Percentiles rank a stretch among this genome's conserved stretches.
phyloP scores from a whole-genome alignment of 495 filamentous ascomycete species.

The Penicillium crystallinum region DNA sequence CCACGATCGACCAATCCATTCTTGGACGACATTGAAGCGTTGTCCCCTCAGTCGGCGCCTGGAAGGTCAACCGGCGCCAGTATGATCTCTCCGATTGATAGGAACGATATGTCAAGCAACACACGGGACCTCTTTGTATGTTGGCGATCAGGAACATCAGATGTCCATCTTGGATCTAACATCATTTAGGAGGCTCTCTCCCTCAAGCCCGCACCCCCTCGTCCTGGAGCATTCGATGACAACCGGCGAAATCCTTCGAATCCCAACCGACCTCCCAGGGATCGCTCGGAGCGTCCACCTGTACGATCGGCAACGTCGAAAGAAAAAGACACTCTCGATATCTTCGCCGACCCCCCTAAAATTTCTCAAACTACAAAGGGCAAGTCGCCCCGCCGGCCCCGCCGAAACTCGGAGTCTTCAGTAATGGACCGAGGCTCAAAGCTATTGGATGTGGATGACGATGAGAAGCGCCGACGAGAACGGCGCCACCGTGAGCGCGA shows the following conservation, averaged over 20 bases:
- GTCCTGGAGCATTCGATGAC: constrained; percentile 35
- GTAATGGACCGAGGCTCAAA: constrained; percentile 61
- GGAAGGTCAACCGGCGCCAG: constrained; percentile 39
- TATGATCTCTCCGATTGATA: constrained; percentile 53
- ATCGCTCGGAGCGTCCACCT: constrained; percentile 31
- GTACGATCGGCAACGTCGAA: constrained; percentile 18
- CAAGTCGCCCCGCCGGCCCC: constrained; percentile 48
- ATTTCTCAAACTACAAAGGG: constrained; percentile 27
- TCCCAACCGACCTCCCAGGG: constrained; percentile 28
- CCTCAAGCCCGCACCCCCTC: constrained; percentile 34
- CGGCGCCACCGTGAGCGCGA: constrained; percentile 64
- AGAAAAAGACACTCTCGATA: constrained; percentile 45
- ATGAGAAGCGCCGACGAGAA: constrained; percentile 71
- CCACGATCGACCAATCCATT: constrained; percentile 90
- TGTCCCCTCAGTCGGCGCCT: constrained; percentile 45
- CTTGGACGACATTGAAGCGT: constrained; percentile 61
- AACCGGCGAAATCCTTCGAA: constrained; percentile 24
- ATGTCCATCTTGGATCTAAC: constrained; percentile 2
- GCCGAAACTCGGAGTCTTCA: constrained; percentile 94
- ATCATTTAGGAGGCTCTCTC: constrained; percentile 37
- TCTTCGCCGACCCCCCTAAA: constrained; percentile 54
- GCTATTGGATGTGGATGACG: constrained; percentile 57
- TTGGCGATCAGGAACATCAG: constrained; percentile 13
- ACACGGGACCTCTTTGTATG: constrained; percentile 89
- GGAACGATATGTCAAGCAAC: constrained; percentile 52